phyloP scores from a whole-genome alignment of 371 early-diverging fungal species.

The Circinella umbellata region DNA sequence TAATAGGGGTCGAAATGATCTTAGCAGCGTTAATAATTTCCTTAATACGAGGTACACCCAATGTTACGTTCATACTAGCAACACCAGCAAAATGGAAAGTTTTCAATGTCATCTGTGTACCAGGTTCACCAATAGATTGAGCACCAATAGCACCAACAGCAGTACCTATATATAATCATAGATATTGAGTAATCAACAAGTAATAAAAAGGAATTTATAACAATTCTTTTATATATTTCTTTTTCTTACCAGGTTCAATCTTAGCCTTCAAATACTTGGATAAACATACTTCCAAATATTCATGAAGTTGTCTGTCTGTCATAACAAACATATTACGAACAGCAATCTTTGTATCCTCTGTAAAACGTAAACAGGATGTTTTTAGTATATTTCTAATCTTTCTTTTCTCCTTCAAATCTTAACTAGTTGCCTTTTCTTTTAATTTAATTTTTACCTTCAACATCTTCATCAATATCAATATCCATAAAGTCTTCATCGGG shows the following conservation, averaged over 20 bases:
- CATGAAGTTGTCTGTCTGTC: constrained; percentile 74
- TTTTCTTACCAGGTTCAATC: constrained; percentile 84
- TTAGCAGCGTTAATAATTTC: constrained; percentile 96
- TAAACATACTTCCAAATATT: constrained; percentile 80
- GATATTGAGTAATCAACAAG: background rate
- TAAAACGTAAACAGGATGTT: constrained; percentile 6
- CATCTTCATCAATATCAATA: constrained; percentile 65
- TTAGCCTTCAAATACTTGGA: constrained; percentile 87
- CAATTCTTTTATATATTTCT: too few relatives aligned
- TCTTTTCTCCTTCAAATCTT: background rate
- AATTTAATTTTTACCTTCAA: constrained; percentile 32
- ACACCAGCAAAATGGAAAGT: constrained; percentile 99
- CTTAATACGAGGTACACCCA: constrained; percentile 99
- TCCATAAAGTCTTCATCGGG: constrained; percentile 70
- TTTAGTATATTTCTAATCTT: background rate
- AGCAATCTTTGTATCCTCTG: constrained; percentile 50
- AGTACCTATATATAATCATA: constrained; percentile 39
- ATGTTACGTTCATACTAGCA: constrained; percentile 98
- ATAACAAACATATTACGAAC: constrained; percentile 74
- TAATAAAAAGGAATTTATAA: too few relatives aligned
- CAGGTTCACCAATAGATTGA: constrained; percentile 99
- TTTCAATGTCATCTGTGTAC: constrained; percentile 99
- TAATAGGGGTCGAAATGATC: constrained; percentile 95
- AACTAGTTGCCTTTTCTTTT: background rate
- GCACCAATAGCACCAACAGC: constrained; percentile 98